Percentiles rank a stretch among this genome's conserved stretches.
These are phyloP conservation scores for Porogramme epimiltina DNA, from an alignment of 1,284 basidiomycete species.

Conservation along the genomic window DNA sequence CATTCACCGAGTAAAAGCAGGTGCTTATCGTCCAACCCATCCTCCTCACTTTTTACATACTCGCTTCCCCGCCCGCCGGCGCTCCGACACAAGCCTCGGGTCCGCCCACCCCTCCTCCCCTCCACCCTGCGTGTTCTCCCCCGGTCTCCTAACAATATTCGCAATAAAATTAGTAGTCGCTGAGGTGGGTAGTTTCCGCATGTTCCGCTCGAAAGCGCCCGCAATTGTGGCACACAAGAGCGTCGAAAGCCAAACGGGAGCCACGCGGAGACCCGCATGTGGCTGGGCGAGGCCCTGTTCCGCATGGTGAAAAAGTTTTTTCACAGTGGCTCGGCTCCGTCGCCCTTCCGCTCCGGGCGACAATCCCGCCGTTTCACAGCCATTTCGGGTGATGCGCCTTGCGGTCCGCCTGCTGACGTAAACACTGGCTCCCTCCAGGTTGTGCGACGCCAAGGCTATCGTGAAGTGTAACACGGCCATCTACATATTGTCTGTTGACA, in stretches of 20 bases:
- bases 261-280: slow-evolving; percentile 5
- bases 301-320: slow-evolving; percentile 27
- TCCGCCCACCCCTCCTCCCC: neutral
- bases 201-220: neutral
- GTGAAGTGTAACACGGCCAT: no score
- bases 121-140: neutral
- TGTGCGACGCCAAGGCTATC: no score
- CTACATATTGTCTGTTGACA: no score
- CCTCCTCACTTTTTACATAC: slow-evolving; percentile 20
- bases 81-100: slow-evolving; percentile 19
- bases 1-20: slow-evolving; percentile 66
- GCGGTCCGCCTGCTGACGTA: no score
- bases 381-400: slow-evolving; percentile 11
- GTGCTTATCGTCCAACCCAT: slow-evolving; percentile 32
- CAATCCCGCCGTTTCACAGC: slow-evolving; percentile 16
- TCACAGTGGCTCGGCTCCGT: slow-evolving; percentile 27
- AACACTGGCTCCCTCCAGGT: no score
- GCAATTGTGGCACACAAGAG: neutral
- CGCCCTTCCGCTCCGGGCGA: slow-evolving; percentile 22
- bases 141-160: neutral
- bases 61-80: slow-evolving; percentile 15
- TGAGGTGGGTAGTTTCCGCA: neutral
- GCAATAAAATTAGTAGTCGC: neutral
- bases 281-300: slow-evolving; percentile 4
- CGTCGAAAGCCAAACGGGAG: slow-evolving; percentile 19